Conservation (phyloP, 306 rosid species). For the Prunus mume region DNA sequence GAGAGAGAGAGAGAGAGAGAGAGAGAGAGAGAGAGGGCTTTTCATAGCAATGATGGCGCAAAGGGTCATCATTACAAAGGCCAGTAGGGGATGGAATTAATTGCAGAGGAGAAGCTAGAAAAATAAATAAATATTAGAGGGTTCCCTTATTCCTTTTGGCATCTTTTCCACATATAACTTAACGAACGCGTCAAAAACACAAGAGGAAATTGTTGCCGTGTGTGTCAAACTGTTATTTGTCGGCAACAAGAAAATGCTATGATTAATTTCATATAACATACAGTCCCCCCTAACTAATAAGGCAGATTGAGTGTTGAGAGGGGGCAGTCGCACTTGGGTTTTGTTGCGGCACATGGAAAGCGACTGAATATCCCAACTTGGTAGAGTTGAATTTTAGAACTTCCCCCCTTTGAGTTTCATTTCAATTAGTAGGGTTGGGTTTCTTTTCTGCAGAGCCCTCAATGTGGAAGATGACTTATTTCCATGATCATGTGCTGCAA, state of each 20-base stretch:
- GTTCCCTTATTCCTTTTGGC: slow-evolving; percentile 22
- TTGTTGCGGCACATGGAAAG: slow-evolving; percentile 23
- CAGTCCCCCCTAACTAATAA: not conserved
- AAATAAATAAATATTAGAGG: not conserved
- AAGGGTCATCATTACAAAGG: slow-evolving; percentile 72
- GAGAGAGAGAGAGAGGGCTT: slow-evolving; percentile 26
- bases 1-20: not conserved
- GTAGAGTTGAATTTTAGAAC: slow-evolving; percentile 25
- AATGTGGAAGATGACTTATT: slow-evolving; percentile 4
- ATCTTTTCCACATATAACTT: not conserved
- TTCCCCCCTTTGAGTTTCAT: slow-evolving; percentile 37
- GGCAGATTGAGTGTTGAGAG: not conserved
- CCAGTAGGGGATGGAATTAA: slow-evolving; percentile 43
- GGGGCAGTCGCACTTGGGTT: not conserved
- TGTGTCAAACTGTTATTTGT: no score
- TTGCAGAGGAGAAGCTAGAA: slow-evolving; percentile 42
- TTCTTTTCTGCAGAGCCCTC: not conserved
- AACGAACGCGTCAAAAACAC: no score
- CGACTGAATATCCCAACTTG: slow-evolving; percentile 27
- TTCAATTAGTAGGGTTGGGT: slow-evolving; percentile 14
- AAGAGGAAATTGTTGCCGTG: not conserved
- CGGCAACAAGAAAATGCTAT: not conserved
- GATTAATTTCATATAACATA: no score
- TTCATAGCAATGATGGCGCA: slow-evolving; percentile 65
- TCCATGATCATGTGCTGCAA: slow-evolving; percentile 14